Evolutionary conservation across 1,139 yeast genomes (phyloP).

Genomic region (Yamadazyma kanchanaburiensis): DNA sequence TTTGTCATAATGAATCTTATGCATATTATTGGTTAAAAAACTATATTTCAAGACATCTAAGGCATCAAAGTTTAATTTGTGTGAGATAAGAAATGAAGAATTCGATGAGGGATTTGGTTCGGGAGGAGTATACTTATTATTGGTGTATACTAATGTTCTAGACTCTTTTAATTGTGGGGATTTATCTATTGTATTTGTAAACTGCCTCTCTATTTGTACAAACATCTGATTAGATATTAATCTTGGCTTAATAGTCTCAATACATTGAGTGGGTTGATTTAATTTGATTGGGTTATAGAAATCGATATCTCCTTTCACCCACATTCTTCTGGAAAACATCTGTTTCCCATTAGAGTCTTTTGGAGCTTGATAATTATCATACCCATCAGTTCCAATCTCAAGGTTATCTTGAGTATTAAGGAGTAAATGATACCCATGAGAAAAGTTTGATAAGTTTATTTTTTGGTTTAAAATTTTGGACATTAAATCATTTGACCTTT

Average conservation of each 20-base stretch:
- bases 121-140: slow-evolving; percentile 14
- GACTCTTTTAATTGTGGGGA: slow-evolving; percentile 17
- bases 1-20: slow-evolving; percentile 72
- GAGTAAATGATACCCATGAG: slow-evolving; percentile 60
- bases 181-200: slow-evolving; percentile 12
- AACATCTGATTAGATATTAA: slow-evolving; percentile 33
- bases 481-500: slow-evolving; percentile 7
- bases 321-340: slow-evolving; percentile 62
- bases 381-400: slow-evolving; percentile 67
- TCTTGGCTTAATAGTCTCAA: slow-evolving; percentile 42
- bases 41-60: slow-evolving; percentile 47
- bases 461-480: slow-evolving; percentile 1
- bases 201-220: slow-evolving; percentile 43
- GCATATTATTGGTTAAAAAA: slow-evolving; percentile 76
- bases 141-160: slow-evolving; percentile 37
- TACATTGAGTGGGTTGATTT: slow-evolving; percentile 35
- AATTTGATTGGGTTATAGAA: slow-evolving; percentile 31
- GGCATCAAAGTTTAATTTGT: slow-evolving; percentile 2
- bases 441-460: slow-evolving; percentile 6
- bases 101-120: neutral
- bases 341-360: slow-evolving; percentile 14
- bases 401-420: slow-evolving; percentile 53
- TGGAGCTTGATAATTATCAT: slow-evolving; percentile 81
- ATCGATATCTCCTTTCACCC: slow-evolving; percentile 70
- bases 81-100: too few relatives aligned